These are phyloP conservation scores for Andrographis paniculata DNA, from an alignment of 305 asterid genomes.

Conservation along the genomic window DNA sequence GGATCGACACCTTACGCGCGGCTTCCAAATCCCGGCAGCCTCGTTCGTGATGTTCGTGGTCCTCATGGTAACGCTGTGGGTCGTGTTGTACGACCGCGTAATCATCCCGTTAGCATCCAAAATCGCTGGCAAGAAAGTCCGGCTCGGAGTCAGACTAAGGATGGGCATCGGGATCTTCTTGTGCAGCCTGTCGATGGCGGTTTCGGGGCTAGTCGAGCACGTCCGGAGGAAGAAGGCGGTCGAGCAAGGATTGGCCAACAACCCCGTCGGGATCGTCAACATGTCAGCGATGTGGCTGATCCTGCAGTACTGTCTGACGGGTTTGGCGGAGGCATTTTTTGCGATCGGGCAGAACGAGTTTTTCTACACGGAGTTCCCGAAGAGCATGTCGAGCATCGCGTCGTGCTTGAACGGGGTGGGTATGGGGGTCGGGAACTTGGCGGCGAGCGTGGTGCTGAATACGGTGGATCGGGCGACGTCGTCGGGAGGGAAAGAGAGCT, in stretches of 20 bases:
- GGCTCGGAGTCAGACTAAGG: slow-evolving; percentile 35
- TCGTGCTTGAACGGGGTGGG: slow-evolving; percentile 40
- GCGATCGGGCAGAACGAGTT: slow-evolving; percentile 56
- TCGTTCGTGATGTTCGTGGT: slow-evolving; percentile 39
- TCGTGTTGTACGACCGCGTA: slow-evolving; percentile 39
- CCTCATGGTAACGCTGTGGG: slow-evolving; percentile 37
- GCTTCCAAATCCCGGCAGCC: slow-evolving; percentile 53
- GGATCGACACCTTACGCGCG: slow-evolving; percentile 42
- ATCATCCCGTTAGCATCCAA: slow-evolving; percentile 45
- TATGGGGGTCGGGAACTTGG: slow-evolving; percentile 36
- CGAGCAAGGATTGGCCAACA: slow-evolving; percentile 29
- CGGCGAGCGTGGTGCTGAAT: slow-evolving; percentile 35
- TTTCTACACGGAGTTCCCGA: slow-evolving; percentile 55
- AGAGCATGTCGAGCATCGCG: slow-evolving; percentile 54
- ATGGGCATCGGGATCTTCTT: slow-evolving; percentile 55
- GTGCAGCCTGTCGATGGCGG: slow-evolving; percentile 36
- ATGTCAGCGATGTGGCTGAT: slow-evolving; percentile 69
- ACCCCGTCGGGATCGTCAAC: slow-evolving; percentile 30
- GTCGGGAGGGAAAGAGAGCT: slow-evolving; percentile 38
- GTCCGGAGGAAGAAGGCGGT: slow-evolving; percentile 34
- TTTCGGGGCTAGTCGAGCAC: slow-evolving; percentile 43
- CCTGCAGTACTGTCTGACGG: slow-evolving; percentile 38
- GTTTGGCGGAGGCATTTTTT: slow-evolving; percentile 53
- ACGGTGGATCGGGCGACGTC: slow-evolving; percentile 27
- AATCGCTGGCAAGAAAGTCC: slow-evolving; percentile 31